Percentiles rank a stretch among this genome's conserved stretches.
These are phyloP conservation scores for Neurospora sp. DNA, from an alignment of 2,329 filamentous ascomycete species.

Conservation along the genomic window DNA sequence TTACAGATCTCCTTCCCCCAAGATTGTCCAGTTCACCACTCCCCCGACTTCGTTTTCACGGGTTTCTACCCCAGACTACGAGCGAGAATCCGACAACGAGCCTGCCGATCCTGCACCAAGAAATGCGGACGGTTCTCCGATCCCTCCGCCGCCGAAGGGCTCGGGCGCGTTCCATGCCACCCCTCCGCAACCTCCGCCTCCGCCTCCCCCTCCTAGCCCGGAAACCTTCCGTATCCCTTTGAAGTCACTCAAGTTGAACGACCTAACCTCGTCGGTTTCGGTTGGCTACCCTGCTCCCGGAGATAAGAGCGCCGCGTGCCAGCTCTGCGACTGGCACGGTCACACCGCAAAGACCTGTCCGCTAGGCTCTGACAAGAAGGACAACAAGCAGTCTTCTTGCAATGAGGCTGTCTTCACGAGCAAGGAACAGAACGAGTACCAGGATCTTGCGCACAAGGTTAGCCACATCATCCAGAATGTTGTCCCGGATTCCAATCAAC, in stretches of 20 bases:
- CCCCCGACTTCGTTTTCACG: background rate
- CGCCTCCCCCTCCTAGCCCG: background rate
- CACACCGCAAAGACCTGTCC: background rate
- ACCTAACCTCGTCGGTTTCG: background rate
- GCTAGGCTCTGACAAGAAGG: background rate
- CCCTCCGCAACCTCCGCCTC: background rate
- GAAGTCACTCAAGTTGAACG: background rate
- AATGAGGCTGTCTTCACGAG: background rate
- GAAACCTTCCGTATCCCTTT: background rate
- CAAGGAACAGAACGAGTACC: constrained; percentile 2
- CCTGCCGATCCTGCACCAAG: background rate
- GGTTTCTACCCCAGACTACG: background rate
- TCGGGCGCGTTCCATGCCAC: background rate
- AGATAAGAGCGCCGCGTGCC: background rate
- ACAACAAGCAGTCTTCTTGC: background rate
- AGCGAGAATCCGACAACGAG: background rate
- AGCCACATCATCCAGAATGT: background rate
- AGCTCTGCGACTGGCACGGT: background rate
- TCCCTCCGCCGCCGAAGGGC: background rate
- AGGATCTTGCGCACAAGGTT: constrained; percentile 1
- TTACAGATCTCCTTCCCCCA: background rate
- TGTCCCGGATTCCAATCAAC: constrained; percentile 2
- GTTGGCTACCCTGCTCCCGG: background rate
- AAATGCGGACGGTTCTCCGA: background rate
- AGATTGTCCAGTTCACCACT: background rate